Conservation (phyloP, 2,329 filamentous ascomycete genomes). For the Claviceps monticola region DNA sequence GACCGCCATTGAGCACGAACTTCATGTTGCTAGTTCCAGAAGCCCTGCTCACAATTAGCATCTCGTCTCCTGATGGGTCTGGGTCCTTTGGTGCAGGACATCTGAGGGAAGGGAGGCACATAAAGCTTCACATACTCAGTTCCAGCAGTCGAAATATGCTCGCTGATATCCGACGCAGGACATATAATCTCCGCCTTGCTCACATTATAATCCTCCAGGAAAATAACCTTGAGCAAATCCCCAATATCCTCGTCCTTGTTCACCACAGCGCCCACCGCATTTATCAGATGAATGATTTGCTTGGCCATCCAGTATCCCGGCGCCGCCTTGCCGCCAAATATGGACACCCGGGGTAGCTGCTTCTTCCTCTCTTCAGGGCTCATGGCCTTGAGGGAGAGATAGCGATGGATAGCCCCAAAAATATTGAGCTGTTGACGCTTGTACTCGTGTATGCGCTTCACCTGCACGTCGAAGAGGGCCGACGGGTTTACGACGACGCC, state of each 20-base stretch:
- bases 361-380: constrained; percentile 74
- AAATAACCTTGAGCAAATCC: constrained; percentile 91
- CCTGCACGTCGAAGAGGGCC: constrained; percentile 89
- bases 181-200: constrained; percentile 97
- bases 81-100: no score
- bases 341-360: constrained; percentile 73
- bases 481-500: constrained; percentile 75
- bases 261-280: constrained; percentile 76
- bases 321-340: constrained; percentile 95
- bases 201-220: constrained; percentile 96
- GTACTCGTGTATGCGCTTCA: constrained; percentile 98
- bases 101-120: background rate
- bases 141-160: constrained; percentile 96
- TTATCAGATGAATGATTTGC: constrained; percentile 94
- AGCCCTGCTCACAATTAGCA: constrained; percentile 26
- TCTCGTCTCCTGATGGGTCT: no score
- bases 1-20: constrained; percentile 90
- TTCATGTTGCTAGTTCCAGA: constrained; percentile 98
- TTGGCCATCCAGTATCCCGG: constrained; percentile 99
- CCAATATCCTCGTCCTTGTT: constrained; percentile 89
- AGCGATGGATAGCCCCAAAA: constrained; percentile 92
- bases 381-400: constrained; percentile 79
- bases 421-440: constrained; percentile 99
- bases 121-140: constrained; percentile 50
- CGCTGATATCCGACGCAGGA: constrained; percentile 89